Evolutionary conservation across 148 eudicot species (phyloP), one percentile per base, ranked within the genome.

Genomic region (Linanthus parryae): DNA sequence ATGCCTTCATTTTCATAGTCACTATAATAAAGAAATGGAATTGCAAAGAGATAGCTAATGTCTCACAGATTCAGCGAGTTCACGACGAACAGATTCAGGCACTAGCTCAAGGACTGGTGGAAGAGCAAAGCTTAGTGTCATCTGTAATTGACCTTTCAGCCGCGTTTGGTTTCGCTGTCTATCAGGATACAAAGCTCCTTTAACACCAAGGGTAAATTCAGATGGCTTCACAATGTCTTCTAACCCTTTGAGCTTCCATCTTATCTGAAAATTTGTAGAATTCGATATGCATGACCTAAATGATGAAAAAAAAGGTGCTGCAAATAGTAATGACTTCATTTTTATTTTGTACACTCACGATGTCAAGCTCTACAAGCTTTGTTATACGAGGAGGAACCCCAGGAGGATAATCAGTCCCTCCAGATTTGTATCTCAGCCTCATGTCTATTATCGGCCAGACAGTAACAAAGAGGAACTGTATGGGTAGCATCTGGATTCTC

Each of bases 401-500:
- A 13, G 71, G 65, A 15, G 95, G 97, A 69, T 90, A 90, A 37
- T 69, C 89, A 20, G 31, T 65, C 36, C 85, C 97, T 13, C 61
- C 56, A 3, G 91, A 63, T 66, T 63, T 83, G 57, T 80, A 80
- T 60, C 75, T 76, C 70, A 90, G 58, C 67, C 85, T 86, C 88
- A 85, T 78, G 64, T 83, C 88, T 35, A 90, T 69, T 14, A 85
- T 88, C 1, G 97, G 97, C 22, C 16, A 52, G 42, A 74, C 91
- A 1, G 79, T 80, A 16, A 81, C 30, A 65, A 83, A 74, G 42
- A 90, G 54, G 76, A 90, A 83, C 8, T 83, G 64, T 60, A 85
- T 74, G 1, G 97, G 97, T 67, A 80, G 70, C 95, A 90, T 90
- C 59, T 85, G 78, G 30, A 90, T 70, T 67, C 88, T 81, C 97